A percentile compares a stretch with the other conserved stretches of the same genome.
phyloP scores from a whole-genome alignment of 2,329 filamentous ascomycete genomes.

The Stemphylium lycopersici region DNA sequence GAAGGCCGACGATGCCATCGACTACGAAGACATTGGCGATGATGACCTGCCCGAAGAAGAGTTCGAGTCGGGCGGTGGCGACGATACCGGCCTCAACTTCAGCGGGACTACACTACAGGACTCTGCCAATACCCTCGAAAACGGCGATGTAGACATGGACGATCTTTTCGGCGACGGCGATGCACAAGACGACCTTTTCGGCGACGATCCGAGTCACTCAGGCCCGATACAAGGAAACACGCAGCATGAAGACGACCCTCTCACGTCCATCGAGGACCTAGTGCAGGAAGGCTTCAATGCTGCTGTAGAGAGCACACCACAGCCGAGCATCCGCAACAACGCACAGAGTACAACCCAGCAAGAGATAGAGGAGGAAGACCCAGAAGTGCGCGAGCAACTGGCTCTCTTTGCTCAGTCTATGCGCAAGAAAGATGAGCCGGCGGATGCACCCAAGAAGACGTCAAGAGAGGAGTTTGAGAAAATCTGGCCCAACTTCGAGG shows the following conservation, averaged over 20 bases:
- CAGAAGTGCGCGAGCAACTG: slow-evolving; percentile 43
- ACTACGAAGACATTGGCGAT: slow-evolving; percentile 90
- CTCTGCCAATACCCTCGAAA: slow-evolving; percentile 24
- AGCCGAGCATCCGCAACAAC: slow-evolving; percentile 23
- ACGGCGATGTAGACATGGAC: slow-evolving; percentile 61
- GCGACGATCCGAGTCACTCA: slow-evolving; percentile 27
- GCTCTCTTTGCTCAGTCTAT: slow-evolving; percentile 39
- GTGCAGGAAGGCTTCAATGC: slow-evolving; percentile 10
- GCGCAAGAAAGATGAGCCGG: slow-evolving; percentile 47
- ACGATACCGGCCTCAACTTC: slow-evolving; percentile 27
- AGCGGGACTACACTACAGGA: slow-evolving; percentile 44
- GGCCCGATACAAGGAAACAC: slow-evolving; percentile 31
- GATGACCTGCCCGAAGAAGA: slow-evolving; percentile 85
- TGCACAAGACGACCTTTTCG: slow-evolving; percentile 47
- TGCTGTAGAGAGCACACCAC: slow-evolving; percentile 23
- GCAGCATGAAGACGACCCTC: slow-evolving; percentile 49
- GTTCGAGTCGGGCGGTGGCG: slow-evolving; percentile 27
- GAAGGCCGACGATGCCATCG: slow-evolving; percentile 91
- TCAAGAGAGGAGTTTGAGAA: slow-evolving; percentile 77
- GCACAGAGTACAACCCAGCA: slow-evolving; percentile 25
- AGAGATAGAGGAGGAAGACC: slow-evolving; percentile 41
- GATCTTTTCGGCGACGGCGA: slow-evolving; percentile 70
- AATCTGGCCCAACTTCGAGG: slow-evolving; percentile 81
- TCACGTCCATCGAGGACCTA: slow-evolving; percentile 38
- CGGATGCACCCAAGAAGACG: slow-evolving; percentile 73